phyloP scores from a whole-genome alignment of 2,329 filamentous ascomycete genomes.

The Coniochaeta hoffmannii region DNA sequence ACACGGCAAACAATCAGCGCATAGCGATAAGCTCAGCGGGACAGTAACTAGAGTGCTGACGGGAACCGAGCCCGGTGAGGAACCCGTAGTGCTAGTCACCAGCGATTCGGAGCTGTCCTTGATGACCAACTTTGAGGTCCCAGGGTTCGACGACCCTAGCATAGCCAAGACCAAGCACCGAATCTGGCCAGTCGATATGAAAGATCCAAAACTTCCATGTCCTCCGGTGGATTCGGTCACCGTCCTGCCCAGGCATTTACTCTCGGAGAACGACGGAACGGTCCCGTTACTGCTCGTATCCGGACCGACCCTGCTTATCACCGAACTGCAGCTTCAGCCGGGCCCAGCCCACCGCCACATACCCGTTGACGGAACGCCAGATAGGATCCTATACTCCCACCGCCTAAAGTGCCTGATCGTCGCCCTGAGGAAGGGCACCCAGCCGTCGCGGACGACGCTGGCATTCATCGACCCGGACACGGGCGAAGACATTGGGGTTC shows the following conservation, averaged over 20 bases:
- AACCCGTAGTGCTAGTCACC: conserved; percentile 31
- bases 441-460: conserved; percentile 42
- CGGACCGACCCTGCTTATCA: conserved; percentile 42
- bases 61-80: conserved; percentile 12
- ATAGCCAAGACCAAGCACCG: conserved; percentile 27
- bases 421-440: conserved; percentile 35
- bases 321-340: conserved; percentile 38
- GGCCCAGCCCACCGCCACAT: conserved; percentile 43
- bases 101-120: conserved; percentile 41
- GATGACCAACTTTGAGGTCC: conserved; percentile 15
- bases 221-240: conserved; percentile 41
- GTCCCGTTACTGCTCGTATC: conserved; percentile 42
- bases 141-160: not conserved
- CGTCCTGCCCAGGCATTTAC: conserved; percentile 32
- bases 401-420: conserved; percentile 45
- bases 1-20: conserved; percentile 13
- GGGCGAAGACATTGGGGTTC: conserved; percentile 41
- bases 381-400: conserved; percentile 47
- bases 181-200: conserved; percentile 43
- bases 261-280: conserved; percentile 26
- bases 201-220: conserved; percentile 25
- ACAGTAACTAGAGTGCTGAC: conserved; percentile 12
- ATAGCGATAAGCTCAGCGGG: conserved; percentile 18
- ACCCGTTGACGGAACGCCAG: conserved; percentile 38
- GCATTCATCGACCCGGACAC: conserved; percentile 50